A percentile compares a stretch with the other conserved stretches of the same genome.
Evolutionary conservation across 2,329 filamentous ascomycete genomes (phyloP).

Genomic region (Uncinocarpus reesii): DNA sequence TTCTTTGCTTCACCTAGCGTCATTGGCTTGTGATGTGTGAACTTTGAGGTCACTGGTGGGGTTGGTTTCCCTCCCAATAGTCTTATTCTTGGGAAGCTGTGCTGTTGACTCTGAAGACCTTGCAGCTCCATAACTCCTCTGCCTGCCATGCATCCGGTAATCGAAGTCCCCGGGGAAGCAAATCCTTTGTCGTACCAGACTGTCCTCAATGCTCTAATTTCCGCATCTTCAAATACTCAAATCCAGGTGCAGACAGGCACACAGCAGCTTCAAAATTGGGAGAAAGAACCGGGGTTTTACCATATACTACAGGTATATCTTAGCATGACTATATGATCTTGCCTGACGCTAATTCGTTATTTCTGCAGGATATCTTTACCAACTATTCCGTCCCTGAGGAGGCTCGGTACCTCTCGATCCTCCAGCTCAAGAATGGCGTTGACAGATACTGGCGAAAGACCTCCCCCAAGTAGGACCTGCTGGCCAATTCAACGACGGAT

Average conservation of each 20-base stretch:
- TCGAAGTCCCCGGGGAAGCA: constrained; percentile 75
- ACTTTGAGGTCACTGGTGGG: constrained; percentile 10
- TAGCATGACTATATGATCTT: not conserved
- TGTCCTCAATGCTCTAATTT: constrained; percentile 54
- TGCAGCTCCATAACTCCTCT: constrained; percentile 5
- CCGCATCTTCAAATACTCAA: constrained; percentile 53
- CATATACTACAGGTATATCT: constrained; percentile 53
- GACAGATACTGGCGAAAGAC: constrained; percentile 88
- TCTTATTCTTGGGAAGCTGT: constrained; percentile 1
- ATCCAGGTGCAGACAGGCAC: constrained; percentile 56
- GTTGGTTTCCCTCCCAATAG: not conserved
- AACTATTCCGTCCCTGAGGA: constrained; percentile 66
- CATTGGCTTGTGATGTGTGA: not conserved
- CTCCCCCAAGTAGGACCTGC: constrained; percentile 48
- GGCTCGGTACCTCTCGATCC: constrained; percentile 78
- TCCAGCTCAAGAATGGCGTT: constrained; percentile 93
- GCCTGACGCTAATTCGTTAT: constrained; percentile 16
- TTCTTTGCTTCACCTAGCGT: constrained; percentile 2
- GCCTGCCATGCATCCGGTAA: constrained; percentile 52
- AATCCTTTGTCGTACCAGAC: constrained; percentile 56
- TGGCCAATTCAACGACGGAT: not conserved
- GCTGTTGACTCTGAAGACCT: not conserved
- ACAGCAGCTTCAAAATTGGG: constrained; percentile 63
- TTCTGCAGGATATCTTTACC: constrained; percentile 60
- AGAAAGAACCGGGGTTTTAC: constrained; percentile 56